Evolutionary conservation across 1,284 basidiomycete genomes (phyloP).

Genomic region (Sporisorium iseilematis-ciliati): DNA sequence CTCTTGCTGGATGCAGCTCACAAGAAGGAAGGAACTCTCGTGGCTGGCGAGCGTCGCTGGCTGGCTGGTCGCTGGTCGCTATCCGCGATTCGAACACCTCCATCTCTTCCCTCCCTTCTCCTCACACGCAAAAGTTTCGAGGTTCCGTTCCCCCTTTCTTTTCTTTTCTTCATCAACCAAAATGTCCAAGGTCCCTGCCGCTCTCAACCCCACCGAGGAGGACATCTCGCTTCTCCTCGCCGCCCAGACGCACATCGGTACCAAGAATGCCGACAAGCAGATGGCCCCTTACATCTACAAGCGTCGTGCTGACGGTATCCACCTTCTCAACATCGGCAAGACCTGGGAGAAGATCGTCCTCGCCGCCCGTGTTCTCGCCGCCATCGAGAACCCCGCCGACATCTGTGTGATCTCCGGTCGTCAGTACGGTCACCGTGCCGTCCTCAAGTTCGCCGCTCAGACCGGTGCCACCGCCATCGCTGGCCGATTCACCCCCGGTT

Average conservation of each 20-base stretch:
- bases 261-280: conserved; percentile 97
- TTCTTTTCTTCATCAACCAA: conserved; percentile 19
- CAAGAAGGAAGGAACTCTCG: background rate
- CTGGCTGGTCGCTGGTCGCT: conserved; percentile 25
- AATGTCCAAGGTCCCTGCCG: conserved; percentile 83
- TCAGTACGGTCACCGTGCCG: conserved; percentile 98
- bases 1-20: background rate
- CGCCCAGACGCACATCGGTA: conserved; percentile 89
- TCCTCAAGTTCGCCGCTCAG: conserved; percentile 97
- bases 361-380: conserved; percentile 69
- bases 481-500: conserved; percentile 98
- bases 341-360: conserved; percentile 94
- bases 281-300: conserved; percentile 99
- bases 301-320: conserved; percentile 94
- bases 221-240: conserved; percentile 95
- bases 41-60: background rate
- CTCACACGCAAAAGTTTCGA: conserved; percentile 56
- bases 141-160: conserved; percentile 38
- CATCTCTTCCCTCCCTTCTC: conserved; percentile 32
- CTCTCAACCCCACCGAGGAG: conserved; percentile 93
- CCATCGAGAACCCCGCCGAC: conserved; percentile 96
- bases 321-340: conserved; percentile 98
- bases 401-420: conserved; percentile 97
- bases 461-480: conserved; percentile 98
- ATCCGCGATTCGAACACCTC: conserved; percentile 16